Conservation (phyloP, 768 basidiomycete species). For the Gautieria morchelliformis region DNA sequence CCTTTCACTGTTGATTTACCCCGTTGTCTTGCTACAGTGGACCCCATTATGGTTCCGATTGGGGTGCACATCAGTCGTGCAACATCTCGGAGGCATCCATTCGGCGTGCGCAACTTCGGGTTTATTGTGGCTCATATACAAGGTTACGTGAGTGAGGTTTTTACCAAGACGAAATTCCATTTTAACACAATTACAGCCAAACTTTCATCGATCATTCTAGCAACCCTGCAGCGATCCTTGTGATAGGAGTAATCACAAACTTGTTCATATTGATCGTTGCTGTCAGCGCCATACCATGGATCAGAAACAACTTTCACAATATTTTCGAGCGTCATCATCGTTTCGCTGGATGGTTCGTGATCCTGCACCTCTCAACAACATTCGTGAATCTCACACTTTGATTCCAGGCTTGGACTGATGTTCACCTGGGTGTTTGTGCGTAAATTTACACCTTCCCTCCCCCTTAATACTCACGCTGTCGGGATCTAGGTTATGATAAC, state of each 20-base stretch:
- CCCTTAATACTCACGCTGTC: slow-evolving; percentile 40
- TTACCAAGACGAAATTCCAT: neutral
- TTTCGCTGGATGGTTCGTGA: slow-evolving; percentile 57
- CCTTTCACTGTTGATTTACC: slow-evolving; percentile 13
- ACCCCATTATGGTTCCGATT: slow-evolving; percentile 63
- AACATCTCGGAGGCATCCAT: slow-evolving; percentile 77
- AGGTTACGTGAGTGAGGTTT: slow-evolving; percentile 24
- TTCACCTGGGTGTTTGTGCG: slow-evolving; percentile 29
- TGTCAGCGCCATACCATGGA: slow-evolving; percentile 65
- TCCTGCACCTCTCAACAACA: neutral
- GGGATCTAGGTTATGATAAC: too few species aligned
- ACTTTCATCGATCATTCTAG: slow-evolving; percentile 40
- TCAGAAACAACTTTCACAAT: slow-evolving; percentile 73
- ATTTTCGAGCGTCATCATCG: slow-evolving; percentile 79
- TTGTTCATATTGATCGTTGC: slow-evolving; percentile 48
- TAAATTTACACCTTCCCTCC: slow-evolving; percentile 28
- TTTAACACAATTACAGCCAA: slow-evolving; percentile 22
- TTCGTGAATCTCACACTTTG: neutral
- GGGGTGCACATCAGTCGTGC: slow-evolving; percentile 62
- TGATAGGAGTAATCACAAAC: slow-evolving; percentile 52
- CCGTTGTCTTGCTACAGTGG: slow-evolving; percentile 36
- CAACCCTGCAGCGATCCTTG: slow-evolving; percentile 47
- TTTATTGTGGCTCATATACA: slow-evolving; percentile 58
- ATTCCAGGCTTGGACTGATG: too few species aligned
- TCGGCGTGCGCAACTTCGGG: slow-evolving; percentile 72